A percentile compares a stretch with the other conserved stretches of the same genome.
These are phyloP conservation scores for Cyberlindnera euphorbiae DNA, from an alignment of 805 yeast species.

Conservation along the genomic window DNA sequence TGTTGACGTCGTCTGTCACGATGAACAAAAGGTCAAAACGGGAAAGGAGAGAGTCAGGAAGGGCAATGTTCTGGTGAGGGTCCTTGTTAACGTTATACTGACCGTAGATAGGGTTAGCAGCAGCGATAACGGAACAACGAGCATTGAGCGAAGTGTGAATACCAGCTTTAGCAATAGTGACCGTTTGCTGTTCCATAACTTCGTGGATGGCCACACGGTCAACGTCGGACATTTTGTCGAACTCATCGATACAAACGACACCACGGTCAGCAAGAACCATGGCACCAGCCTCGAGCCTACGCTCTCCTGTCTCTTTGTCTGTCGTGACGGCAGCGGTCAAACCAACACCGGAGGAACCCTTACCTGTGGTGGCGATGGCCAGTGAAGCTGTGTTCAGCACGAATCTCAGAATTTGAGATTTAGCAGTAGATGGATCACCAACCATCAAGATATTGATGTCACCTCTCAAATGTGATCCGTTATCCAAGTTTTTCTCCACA, in stretches of 20 bases:
- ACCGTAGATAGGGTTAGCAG: constrained; percentile 96
- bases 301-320: constrained; percentile 95
- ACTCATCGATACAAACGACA: constrained; percentile 96
- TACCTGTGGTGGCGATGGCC: constrained; percentile 97
- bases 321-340: constrained; percentile 97
- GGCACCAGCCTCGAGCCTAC: constrained; percentile 97
- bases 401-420: constrained; percentile 90
- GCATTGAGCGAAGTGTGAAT: constrained; percentile 95
- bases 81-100: constrained; percentile 94
- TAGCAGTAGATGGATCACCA: constrained; percentile 98
- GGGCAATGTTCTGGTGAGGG: constrained; percentile 93
- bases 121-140: constrained; percentile 94
- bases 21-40: constrained; percentile 95
- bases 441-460: constrained; percentile 95
- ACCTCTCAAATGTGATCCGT: constrained; percentile 97
- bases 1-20: constrained; percentile 92
- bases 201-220: constrained; percentile 98
- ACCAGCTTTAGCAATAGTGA: constrained; percentile 96
- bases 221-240: constrained; percentile 94
- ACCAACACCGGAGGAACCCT: constrained; percentile 99
- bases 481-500: constrained; percentile 85
- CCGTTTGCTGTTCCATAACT: constrained; percentile 99
- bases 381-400: constrained; percentile 91
- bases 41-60: constrained; percentile 92
- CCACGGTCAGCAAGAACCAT: constrained; percentile 98